Evolutionary conservation across 2,329 filamentous ascomycete genomes (phyloP).

Genomic region (Didymella glomerata): DNA sequence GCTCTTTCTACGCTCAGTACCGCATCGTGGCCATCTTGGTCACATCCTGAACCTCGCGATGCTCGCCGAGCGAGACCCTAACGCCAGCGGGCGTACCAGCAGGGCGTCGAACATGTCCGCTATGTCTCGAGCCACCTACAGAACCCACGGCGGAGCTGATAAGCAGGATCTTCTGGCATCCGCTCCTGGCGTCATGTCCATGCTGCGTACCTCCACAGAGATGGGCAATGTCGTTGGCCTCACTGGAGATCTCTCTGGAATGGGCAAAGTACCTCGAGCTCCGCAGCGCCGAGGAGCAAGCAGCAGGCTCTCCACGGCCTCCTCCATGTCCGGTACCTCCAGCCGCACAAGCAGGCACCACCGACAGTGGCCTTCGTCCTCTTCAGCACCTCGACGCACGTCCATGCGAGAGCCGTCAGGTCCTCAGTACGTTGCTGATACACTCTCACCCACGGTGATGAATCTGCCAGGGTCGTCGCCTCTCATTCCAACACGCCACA

Average conservation of each 20-base stretch:
- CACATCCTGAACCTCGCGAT: slow-evolving; percentile 46
- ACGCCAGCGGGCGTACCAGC: slow-evolving; percentile 58
- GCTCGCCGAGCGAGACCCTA: slow-evolving; percentile 56
- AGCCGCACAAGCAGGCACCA: slow-evolving; percentile 48
- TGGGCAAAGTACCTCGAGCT: slow-evolving; percentile 50
- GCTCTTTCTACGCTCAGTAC: slow-evolving; percentile 3
- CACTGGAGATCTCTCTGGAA: slow-evolving; percentile 47
- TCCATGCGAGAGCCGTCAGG: slow-evolving; percentile 54
- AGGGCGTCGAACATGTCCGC: slow-evolving; percentile 57
- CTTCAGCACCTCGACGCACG: slow-evolving; percentile 51
- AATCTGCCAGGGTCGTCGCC: slow-evolving; percentile 43
- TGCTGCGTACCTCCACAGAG: slow-evolving; percentile 61
- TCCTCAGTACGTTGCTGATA: slow-evolving; percentile 52
- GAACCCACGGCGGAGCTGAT: slow-evolving; percentile 35
- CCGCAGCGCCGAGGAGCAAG: slow-evolving; percentile 43
- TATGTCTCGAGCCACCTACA: slow-evolving; percentile 46
- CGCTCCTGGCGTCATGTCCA: slow-evolving; percentile 56
- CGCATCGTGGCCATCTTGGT: background rate
- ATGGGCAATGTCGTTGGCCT: slow-evolving; percentile 57
- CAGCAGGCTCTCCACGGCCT: slow-evolving; percentile 52
- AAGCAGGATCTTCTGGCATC: slow-evolving; percentile 46
- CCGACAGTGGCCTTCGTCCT: slow-evolving; percentile 51
- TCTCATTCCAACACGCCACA: slow-evolving; percentile 28
- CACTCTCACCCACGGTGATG: slow-evolving; percentile 47
- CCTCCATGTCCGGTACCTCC: slow-evolving; percentile 54